phyloP scores from a whole-genome alignment of 805 yeast species.

The Scheffersomyces coipomensis region DNA sequence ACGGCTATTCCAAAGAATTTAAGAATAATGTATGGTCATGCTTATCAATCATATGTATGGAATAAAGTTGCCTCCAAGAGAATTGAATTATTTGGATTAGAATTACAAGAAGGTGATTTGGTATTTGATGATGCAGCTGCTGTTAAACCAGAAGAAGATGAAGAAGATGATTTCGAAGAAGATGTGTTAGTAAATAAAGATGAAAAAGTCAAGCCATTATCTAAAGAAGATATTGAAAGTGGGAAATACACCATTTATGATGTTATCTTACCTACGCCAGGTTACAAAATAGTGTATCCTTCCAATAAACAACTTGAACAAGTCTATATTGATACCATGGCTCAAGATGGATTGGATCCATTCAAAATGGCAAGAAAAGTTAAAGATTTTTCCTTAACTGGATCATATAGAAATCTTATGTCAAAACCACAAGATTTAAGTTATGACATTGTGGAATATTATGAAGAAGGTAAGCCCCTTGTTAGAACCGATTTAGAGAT shows the following conservation, averaged over 20 bases:
- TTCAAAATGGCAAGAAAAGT: conserved; percentile 79
- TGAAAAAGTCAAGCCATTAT: conserved; percentile 70
- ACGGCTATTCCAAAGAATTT: conserved; percentile 90
- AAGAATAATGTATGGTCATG: conserved; percentile 94
- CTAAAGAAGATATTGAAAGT: conserved; percentile 64
- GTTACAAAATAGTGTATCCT: conserved; percentile 89
- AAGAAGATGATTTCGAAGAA: conserved; percentile 57
- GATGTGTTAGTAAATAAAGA: conserved; percentile 60
- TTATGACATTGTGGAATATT: conserved; percentile 61
- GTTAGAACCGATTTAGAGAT: conserved; percentile 74
- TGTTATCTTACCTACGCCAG: conserved; percentile 94
- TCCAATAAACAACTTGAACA: conserved; percentile 56
- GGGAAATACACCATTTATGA: conserved; percentile 71
- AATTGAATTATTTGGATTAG: conserved; percentile 64
- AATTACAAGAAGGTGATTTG: conserved; percentile 78
- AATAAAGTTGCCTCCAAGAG: conserved; percentile 80
- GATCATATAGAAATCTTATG: conserved; percentile 78
- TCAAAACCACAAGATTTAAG: conserved; percentile 64
- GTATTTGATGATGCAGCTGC: conserved; percentile 43
- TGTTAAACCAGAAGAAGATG: conserved; percentile 4
- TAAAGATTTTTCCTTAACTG: conserved; percentile 87
- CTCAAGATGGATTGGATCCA: conserved; percentile 79
- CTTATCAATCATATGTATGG: conserved; percentile 97
- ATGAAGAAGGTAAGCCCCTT: conserved; percentile 62
- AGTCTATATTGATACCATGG: conserved; percentile 72